A percentile compares a stretch with the other conserved stretches of the same genome.
Evolutionary conservation across 2,329 filamentous ascomycete species (phyloP).

Genomic region (Aspergillus costaricaensis): DNA sequence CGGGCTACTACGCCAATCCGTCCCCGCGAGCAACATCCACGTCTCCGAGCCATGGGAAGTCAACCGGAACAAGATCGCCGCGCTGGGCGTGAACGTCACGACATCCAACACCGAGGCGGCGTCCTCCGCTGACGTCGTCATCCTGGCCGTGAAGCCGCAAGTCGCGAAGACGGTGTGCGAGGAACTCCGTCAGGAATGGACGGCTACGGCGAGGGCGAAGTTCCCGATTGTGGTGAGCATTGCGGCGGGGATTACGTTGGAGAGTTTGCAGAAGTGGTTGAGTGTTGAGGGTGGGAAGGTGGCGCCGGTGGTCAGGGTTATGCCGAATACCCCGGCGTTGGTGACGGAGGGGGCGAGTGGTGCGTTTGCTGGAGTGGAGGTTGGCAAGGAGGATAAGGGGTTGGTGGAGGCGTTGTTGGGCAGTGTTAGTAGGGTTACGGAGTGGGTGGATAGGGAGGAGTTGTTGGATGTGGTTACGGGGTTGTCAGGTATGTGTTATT

Average conservation of each 20-base stretch:
- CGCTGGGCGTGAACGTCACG: slow-evolving; percentile 33
- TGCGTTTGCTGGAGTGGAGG: slow-evolving; percentile 29
- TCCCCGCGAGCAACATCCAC: slow-evolving; percentile 34
- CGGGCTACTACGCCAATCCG: slow-evolving; percentile 32
- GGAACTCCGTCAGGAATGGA: slow-evolving; percentile 33
- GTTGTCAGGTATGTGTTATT: slow-evolving; percentile 32
- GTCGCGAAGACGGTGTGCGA: slow-evolving; percentile 36
- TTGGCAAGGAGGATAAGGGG: slow-evolving; percentile 32
- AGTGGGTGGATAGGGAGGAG: slow-evolving; percentile 39
- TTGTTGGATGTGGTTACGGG: slow-evolving; percentile 40
- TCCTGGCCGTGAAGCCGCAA: slow-evolving; percentile 40
- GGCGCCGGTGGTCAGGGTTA: slow-evolving; percentile 36
- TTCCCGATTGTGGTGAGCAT: slow-evolving; percentile 38
- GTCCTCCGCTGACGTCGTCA: slow-evolving; percentile 31
- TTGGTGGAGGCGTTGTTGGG: slow-evolving; percentile 32
- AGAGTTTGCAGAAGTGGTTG: slow-evolving; percentile 33
- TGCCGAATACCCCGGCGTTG: slow-evolving; percentile 39
- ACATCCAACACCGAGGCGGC: slow-evolving; percentile 33
- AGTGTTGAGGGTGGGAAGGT: slow-evolving; percentile 26
- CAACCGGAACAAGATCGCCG: slow-evolving; percentile 37
- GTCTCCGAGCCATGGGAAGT: slow-evolving; percentile 41
- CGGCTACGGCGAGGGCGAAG: slow-evolving; percentile 14
- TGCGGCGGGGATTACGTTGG: slow-evolving; percentile 37
- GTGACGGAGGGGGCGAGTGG: slow-evolving; percentile 38
- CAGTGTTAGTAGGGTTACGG: slow-evolving; percentile 36